A percentile compares a stretch with the other conserved stretches of the same genome.
Conservation (phyloP, 345 rosid genomes). For the Arabis hirsuta region DNA sequence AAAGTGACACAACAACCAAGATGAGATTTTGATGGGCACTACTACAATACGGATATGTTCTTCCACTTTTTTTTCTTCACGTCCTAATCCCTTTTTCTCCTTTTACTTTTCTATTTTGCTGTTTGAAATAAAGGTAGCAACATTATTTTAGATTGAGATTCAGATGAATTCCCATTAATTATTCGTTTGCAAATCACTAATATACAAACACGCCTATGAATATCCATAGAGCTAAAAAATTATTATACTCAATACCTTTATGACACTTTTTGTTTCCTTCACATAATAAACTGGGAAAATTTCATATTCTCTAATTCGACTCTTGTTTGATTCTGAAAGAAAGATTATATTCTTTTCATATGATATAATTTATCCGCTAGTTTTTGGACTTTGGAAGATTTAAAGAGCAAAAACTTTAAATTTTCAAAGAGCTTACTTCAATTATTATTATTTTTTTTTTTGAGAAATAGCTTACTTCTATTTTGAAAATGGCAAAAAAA, state of each 20-base stretch:
- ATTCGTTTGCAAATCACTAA: conserved; percentile 4
- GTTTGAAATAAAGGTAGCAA: conserved; percentile 33
- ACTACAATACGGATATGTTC: conserved; percentile 15
- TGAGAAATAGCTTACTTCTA: no score
- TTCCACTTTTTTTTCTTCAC: conserved; percentile 31
- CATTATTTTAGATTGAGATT: not conserved
- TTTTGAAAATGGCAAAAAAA: not conserved
- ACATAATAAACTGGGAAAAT: not conserved
- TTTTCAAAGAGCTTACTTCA: no score
- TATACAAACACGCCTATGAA: not conserved
- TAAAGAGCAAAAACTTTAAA: no score
- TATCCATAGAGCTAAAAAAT: not conserved
- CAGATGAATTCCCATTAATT: not conserved
- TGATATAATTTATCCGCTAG: no score
- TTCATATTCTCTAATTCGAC: not conserved
- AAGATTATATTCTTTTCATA: no score
- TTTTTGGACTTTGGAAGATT: no score
- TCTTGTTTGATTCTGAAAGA: no score
- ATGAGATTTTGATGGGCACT: conserved; percentile 27
- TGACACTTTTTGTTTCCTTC: not conserved
- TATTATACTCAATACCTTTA: not conserved
- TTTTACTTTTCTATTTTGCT: conserved; percentile 13
- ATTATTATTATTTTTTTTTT: no score
- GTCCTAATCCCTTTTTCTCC: conserved; percentile 16
- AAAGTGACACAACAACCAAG: conserved; percentile 39